phyloP scores from a whole-genome alignment of 805 yeast genomes.

The Pichia californica region DNA sequence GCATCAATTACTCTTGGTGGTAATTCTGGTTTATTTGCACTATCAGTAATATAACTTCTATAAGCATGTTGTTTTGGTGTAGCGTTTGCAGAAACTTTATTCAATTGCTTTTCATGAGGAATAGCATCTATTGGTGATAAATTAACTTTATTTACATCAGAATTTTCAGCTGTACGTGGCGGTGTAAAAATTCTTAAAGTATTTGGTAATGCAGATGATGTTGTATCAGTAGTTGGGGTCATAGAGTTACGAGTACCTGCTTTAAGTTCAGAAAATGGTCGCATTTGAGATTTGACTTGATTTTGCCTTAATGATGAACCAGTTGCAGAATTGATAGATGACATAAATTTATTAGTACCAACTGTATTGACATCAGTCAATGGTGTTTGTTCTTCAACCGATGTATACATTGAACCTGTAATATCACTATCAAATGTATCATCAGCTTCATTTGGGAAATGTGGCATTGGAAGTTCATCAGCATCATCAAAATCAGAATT shows the following conservation, averaged over 20 bases:
- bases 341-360: too few relatives aligned
- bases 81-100: too few relatives aligned
- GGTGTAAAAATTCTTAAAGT: not conserved
- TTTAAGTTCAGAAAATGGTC: not conserved
- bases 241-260: not conserved
- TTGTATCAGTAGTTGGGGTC: conserved; percentile 1
- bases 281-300: not conserved
- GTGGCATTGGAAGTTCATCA: conserved; percentile 15
- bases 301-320: too few relatives aligned
- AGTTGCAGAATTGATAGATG: too few relatives aligned
- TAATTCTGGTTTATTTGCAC: not conserved
- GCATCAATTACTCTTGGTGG: not conserved
- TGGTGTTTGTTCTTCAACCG: conserved; percentile 3
- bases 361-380: too few relatives aligned
- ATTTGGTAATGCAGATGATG: not conserved
- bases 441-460: conserved; percentile 7
- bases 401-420: conserved; percentile 6
- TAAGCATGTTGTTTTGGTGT: not conserved
- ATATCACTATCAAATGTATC: conserved; percentile 9
- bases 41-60: not conserved
- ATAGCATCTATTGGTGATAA: conserved; percentile 1
- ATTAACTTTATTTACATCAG: not conserved
- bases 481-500: conserved; percentile 26
- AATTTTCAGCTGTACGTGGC: not conserved
- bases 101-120: not conserved